Evolutionary conservation across 495 filamentous ascomycete genomes (phyloP), one percentile per base, ranked within the genome.

Genomic region (Terfezia claveryi): DNA sequence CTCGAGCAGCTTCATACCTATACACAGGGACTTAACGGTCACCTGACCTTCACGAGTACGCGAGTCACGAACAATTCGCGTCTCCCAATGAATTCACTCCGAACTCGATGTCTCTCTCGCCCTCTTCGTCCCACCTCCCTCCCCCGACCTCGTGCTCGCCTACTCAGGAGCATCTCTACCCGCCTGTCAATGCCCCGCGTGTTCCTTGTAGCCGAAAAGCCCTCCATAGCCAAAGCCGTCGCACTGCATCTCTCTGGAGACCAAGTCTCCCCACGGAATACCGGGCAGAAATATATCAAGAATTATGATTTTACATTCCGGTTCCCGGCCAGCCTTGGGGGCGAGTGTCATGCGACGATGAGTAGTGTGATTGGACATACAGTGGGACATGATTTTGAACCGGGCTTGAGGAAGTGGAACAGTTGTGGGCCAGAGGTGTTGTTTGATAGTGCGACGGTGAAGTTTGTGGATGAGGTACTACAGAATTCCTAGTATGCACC

Each of bases 121-220:
- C 7, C 27, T 32, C 20, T 32, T 5, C 27, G 27, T 32, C 27
- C 7, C 27, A 4, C 27, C 4, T 2, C 27, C 27, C 27, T 5
- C 0, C 27, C 7, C 27, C 27, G 0, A 32, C 27, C 4, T 32
- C 4, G 27, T 32, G 27, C 27, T 0, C 27, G 27, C 27, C 27
- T 32, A 4, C 27, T 32, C 27, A 32, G 7, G 27, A 2, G 27
- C 41, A 46, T 20, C 8, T 20, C 8, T 8, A 46, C 4, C 3
- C 41, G 17, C 12, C 4, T 5, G 4, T 46, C 11, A 23, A 51
- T 51, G 50, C 5, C 50, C 23, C n/a, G 73, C 67, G 73, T 77
- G 59, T 74, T 98, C 27, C 96, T 92, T 64, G 87, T 98, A 59
- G 91, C 91, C 55, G 91, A 98, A 65, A 98, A 98, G 70, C 87